A percentile compares a stretch with the other conserved stretches of the same genome.
phyloP scores from a whole-genome alignment of 1,284 basidiomycete species.

The Ganoderma resinaceum region DNA sequence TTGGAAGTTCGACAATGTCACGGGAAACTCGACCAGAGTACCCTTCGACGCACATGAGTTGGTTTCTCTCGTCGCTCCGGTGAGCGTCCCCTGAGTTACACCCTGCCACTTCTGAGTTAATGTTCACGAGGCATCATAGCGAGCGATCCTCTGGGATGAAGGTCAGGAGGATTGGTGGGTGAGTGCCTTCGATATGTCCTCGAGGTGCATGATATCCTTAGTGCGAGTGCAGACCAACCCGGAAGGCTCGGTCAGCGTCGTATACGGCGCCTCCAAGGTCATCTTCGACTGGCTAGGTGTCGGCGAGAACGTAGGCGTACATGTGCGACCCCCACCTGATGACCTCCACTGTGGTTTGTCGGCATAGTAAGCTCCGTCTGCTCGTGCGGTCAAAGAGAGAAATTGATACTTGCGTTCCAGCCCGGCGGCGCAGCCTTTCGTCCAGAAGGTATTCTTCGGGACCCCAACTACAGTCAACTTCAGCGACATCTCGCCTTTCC shows the following conservation, averaged over 20 bases:
- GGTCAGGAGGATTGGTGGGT: constrained; percentile 28
- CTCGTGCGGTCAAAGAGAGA: not conserved
- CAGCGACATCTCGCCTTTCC: constrained; percentile 25
- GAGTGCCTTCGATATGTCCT: constrained; percentile 5
- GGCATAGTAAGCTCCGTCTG: constrained; percentile 16
- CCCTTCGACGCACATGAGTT: constrained; percentile 27
- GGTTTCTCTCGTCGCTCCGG: constrained; percentile 26
- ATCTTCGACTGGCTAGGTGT: constrained; percentile 24
- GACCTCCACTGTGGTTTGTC: constrained; percentile 24
- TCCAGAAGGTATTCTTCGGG: constrained; percentile 24
- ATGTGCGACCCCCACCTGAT: constrained; percentile 23
- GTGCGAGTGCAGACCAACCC: constrained; percentile 19
- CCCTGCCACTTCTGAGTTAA: too few relatives aligned
- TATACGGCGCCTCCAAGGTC: constrained; percentile 19
- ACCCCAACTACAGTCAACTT: constrained; percentile 21
- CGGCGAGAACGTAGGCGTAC: constrained; percentile 23
- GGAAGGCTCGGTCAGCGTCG: constrained; percentile 22
- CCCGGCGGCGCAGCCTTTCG: constrained; percentile 21
- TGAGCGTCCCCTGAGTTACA: too few relatives aligned
- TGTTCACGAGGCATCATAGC: too few relatives aligned
- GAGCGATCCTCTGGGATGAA: constrained; percentile 29
- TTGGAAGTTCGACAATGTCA: constrained; percentile 25
- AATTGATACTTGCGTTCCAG: not conserved
- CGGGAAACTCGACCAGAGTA: constrained; percentile 19
- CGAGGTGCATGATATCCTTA: too few relatives aligned